These are phyloP conservation scores for Phyllosticta paracitricarpa DNA, from an alignment of 2,329 filamentous ascomycete species.

Conservation along the genomic window DNA sequence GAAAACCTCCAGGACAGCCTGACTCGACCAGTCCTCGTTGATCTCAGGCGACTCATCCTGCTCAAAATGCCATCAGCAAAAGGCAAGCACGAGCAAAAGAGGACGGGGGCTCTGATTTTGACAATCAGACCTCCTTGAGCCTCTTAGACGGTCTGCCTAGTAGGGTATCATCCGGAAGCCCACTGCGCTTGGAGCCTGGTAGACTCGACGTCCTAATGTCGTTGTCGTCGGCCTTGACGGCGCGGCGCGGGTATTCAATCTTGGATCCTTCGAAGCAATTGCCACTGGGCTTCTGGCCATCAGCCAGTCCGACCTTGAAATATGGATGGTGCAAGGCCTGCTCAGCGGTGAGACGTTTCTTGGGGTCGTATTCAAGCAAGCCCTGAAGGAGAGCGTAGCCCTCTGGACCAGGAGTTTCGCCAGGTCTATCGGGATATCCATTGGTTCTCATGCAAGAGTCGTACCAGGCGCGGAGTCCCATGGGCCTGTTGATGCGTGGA, in stretches of 20 bases:
- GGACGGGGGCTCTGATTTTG: not conserved
- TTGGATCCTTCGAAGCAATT: slow-evolving; percentile 90
- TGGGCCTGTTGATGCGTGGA: slow-evolving; percentile 41
- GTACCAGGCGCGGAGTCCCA: slow-evolving; percentile 60
- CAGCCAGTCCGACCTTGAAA: slow-evolving; percentile 47
- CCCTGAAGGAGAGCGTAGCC: slow-evolving; percentile 74
- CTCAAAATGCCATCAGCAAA: not conserved
- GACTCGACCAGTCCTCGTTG: not conserved
- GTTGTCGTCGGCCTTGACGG: slow-evolving; percentile 90
- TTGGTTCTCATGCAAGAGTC: slow-evolving; percentile 38
- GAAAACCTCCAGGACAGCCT: too few species aligned
- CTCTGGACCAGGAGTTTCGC: slow-evolving; percentile 42
- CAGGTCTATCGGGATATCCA: slow-evolving; percentile 29
- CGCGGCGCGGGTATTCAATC: slow-evolving; percentile 77
- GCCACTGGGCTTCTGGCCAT: slow-evolving; percentile 55
- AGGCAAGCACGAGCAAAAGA: not conserved
- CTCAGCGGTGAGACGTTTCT: slow-evolving; percentile 76
- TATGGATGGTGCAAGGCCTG: slow-evolving; percentile 86
- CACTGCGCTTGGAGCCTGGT: slow-evolving; percentile 83
- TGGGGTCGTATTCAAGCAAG: slow-evolving; percentile 85
- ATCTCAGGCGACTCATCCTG: not conserved
- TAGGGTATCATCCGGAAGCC: slow-evolving; percentile 71
- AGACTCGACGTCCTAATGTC: slow-evolving; percentile 86
- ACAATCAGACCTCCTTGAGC: slow-evolving; percentile 35
- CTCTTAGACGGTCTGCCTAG: slow-evolving; percentile 46